Evolutionary conservation across 139 green algal species (phyloP).

Genomic region (Dunaliella primolecta): DNA sequence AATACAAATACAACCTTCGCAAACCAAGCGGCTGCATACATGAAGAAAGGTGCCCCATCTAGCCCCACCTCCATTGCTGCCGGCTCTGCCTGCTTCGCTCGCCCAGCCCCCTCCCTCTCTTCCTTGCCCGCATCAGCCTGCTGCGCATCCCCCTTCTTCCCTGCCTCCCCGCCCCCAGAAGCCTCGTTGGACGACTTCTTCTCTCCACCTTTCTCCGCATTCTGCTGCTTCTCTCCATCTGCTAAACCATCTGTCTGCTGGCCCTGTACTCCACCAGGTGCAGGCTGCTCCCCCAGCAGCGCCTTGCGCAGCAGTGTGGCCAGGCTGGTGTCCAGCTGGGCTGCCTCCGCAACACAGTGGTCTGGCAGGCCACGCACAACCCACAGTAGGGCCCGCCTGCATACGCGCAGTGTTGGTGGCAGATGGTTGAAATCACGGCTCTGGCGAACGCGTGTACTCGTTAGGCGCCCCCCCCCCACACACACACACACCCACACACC

Average conservation of each 20-base stretch:
- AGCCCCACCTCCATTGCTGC: not conserved
- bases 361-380: slow-evolving; percentile 73
- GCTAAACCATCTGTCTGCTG: not conserved
- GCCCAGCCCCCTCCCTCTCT: not conserved
- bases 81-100: not conserved
- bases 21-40: no score
- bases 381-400: slow-evolving; percentile 52
- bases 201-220: no score
- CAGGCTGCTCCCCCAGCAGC: slow-evolving; percentile 21
- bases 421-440: no score
- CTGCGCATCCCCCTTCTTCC: no score
- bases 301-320: slow-evolving; percentile 38
- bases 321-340: slow-evolving; percentile 48
- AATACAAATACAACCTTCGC: no score
- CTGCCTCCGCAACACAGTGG: slow-evolving; percentile 55
- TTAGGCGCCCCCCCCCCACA: no score
- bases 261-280: no score
- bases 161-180: no score
- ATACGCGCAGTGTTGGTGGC: slow-evolving; percentile 41
- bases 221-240: not conserved
- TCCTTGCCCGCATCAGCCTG: not conserved
- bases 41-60: no score
- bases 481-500: no score
- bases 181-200: no score
- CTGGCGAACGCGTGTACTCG: no score